Conservation (phyloP, 2,329 filamentous ascomycete genomes). For the Cladosporium cucumerinum region DNA sequence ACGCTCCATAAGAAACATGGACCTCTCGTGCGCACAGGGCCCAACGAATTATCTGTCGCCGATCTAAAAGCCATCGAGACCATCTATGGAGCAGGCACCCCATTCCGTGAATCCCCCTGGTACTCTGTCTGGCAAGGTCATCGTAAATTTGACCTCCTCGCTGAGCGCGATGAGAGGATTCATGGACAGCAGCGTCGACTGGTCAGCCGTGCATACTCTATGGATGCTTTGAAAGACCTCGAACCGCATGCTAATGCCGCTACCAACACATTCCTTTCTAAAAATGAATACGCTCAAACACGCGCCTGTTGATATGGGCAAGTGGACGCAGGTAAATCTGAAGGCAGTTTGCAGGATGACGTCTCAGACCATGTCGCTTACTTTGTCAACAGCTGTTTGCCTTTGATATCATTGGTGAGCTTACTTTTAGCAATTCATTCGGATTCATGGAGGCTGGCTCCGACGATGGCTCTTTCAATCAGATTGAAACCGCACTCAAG, state of each 20-base stretch:
- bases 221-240: constrained; percentile 39
- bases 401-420: constrained; percentile 54
- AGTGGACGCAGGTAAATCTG: constrained; percentile 39
- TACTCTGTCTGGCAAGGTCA: constrained; percentile 42
- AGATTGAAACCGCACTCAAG: constrained; percentile 24
- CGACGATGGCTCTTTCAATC: constrained; percentile 21
- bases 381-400: constrained; percentile 46
- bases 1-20: constrained; percentile 31
- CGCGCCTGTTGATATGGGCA: constrained; percentile 46
- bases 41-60: constrained; percentile 29
- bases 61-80: constrained; percentile 30
- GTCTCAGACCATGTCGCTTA: background rate
- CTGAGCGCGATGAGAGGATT: constrained; percentile 36
- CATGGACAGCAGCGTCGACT: constrained; percentile 37
- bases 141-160: constrained; percentile 41
- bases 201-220: constrained; percentile 36
- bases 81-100: constrained; percentile 39
- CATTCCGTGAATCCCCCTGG: constrained; percentile 42
- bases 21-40: constrained; percentile 31
- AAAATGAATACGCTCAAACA: constrained; percentile 36
- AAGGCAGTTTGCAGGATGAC: background rate
- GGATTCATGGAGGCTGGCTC: constrained; percentile 47
- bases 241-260: constrained; percentile 41
- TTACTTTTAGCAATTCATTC: constrained; percentile 53
- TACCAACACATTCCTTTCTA: constrained; percentile 34